Evolutionary conservation across 2,329 filamentous ascomycete genomes (phyloP).

Genomic region (Diaporthe velutina): DNA sequence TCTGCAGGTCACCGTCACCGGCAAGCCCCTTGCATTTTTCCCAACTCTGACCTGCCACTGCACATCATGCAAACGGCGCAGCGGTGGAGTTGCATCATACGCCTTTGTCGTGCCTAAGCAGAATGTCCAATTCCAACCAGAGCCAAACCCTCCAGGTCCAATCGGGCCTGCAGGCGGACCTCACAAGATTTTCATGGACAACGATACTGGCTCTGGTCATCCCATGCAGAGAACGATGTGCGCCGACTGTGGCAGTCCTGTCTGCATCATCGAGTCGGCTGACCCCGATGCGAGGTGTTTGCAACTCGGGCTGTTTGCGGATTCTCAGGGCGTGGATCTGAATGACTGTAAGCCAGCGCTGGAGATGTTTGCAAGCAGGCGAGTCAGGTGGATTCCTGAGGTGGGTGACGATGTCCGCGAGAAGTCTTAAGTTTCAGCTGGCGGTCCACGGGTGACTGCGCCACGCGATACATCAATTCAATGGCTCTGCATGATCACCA

Average conservation of each 20-base stretch:
- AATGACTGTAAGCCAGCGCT: constrained; percentile 17
- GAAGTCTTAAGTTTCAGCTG: background rate
- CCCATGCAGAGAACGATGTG: constrained; percentile 40
- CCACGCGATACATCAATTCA: background rate
- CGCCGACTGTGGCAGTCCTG: constrained; percentile 36
- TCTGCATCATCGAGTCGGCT: constrained; percentile 35
- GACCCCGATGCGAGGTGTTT: constrained; percentile 32
- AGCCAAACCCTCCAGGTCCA: background rate
- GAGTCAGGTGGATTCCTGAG: constrained; percentile 35
- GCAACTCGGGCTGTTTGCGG: constrained; percentile 36
- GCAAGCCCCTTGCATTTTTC: constrained; percentile 23
- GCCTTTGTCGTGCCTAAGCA: constrained; percentile 38
- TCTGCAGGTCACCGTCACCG: constrained; percentile 35
- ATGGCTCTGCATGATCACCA: background rate
- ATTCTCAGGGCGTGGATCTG: constrained; percentile 19
- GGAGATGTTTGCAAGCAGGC: constrained; percentile 35
- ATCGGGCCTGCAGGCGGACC: background rate
- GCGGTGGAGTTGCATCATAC: constrained; percentile 36
- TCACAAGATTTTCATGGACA: constrained; percentile 36
- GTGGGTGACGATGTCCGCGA: constrained; percentile 36
- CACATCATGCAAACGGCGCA: constrained; percentile 35
- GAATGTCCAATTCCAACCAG: constrained; percentile 31
- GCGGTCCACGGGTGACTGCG: background rate
- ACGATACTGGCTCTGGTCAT: constrained; percentile 29
- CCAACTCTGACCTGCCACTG: constrained; percentile 39